phyloP scores from a whole-genome alignment of 805 yeast genomes.

The Candida nanaspora region DNA sequence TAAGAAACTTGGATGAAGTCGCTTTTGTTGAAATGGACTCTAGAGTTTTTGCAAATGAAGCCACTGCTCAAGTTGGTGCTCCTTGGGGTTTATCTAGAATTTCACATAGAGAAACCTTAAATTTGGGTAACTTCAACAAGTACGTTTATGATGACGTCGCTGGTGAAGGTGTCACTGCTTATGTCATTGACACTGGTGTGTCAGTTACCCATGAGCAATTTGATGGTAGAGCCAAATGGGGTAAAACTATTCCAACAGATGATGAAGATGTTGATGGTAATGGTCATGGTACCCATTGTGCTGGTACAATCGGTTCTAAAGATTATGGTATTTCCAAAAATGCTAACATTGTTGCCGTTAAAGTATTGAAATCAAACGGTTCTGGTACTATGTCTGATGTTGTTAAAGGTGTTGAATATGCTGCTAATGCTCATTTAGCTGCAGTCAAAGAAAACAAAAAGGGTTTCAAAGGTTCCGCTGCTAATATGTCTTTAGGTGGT shows the following conservation, averaged over 20 bases:
- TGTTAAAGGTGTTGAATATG: slow-evolving; percentile 77
- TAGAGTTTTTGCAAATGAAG: slow-evolving; percentile 54
- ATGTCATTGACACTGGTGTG: slow-evolving; percentile 88
- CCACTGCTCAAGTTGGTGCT: slow-evolving; percentile 70
- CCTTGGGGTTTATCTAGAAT: slow-evolving; percentile 95
- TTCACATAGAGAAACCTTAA: slow-evolving; percentile 69
- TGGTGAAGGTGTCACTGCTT: slow-evolving; percentile 81
- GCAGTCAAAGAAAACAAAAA: slow-evolving; percentile 41
- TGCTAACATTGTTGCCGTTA: slow-evolving; percentile 74
- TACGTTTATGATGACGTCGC: slow-evolving; percentile 67
- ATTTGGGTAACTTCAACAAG: slow-evolving; percentile 63
- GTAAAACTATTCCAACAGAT: slow-evolving; percentile 68
- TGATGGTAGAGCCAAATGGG: slow-evolving; percentile 81
- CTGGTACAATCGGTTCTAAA: slow-evolving; percentile 86
- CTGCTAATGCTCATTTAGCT: slow-evolving; percentile 62
- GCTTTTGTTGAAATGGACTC: slow-evolving; percentile 68
- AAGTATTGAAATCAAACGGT: slow-evolving; percentile 77
- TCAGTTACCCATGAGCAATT: slow-evolving; percentile 70
- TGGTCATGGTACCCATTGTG: slow-evolving; percentile 96
- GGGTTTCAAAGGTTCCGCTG: slow-evolving; percentile 79
- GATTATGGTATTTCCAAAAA: slow-evolving; percentile 80
- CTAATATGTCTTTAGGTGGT: slow-evolving; percentile 93
- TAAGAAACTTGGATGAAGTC: slow-evolving; percentile 49
- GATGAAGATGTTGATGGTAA: slow-evolving; percentile 73
- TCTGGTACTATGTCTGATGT: slow-evolving; percentile 81